Conservation (phyloP, 306 rosid genomes). For the Cucumis cinereus region DNA sequence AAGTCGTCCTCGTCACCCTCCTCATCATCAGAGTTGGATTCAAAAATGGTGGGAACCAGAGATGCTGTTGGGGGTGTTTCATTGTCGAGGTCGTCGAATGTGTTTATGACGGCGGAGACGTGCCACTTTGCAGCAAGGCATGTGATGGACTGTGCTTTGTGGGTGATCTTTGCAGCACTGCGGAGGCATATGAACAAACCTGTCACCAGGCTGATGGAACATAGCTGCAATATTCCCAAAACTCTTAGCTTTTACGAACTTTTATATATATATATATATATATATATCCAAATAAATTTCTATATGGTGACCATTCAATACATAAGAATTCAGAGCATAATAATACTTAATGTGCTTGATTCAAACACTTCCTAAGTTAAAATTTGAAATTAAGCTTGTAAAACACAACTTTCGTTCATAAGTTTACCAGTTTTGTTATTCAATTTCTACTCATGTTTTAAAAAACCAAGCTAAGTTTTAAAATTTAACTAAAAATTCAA, state of each 20-base stretch:
- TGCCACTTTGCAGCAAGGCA: slow-evolving; percentile 92
- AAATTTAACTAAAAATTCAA: too few relatives aligned
- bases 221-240: slow-evolving; percentile 30
- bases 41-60: slow-evolving; percentile 12
- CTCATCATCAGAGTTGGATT: slow-evolving; percentile 41
- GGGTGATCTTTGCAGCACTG: slow-evolving; percentile 74
- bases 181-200: slow-evolving; percentile 68
- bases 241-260: neutral
- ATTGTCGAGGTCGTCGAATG: slow-evolving; percentile 46
- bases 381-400: too few relatives aligned
- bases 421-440: too few relatives aligned
- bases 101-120: slow-evolving; percentile 50
- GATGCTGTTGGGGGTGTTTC: slow-evolving; percentile 37
- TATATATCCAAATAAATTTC: neutral
- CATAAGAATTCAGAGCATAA: neutral
- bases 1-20: slow-evolving; percentile 59
- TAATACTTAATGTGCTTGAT: too few relatives aligned
- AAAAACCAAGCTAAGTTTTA: too few relatives aligned
- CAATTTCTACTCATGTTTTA: too few relatives aligned
- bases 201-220: slow-evolving; percentile 59
- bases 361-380: too few relatives aligned
- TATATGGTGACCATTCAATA: neutral
- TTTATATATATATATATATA: too few relatives aligned
- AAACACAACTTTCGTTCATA: too few relatives aligned
- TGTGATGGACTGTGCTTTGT: slow-evolving; percentile 70